A percentile compares a stretch with the other conserved stretches of the same genome.
These are phyloP conservation scores for Malus sieversii DNA, from an alignment of 306 rosid genomes.

Conservation along the genomic window DNA sequence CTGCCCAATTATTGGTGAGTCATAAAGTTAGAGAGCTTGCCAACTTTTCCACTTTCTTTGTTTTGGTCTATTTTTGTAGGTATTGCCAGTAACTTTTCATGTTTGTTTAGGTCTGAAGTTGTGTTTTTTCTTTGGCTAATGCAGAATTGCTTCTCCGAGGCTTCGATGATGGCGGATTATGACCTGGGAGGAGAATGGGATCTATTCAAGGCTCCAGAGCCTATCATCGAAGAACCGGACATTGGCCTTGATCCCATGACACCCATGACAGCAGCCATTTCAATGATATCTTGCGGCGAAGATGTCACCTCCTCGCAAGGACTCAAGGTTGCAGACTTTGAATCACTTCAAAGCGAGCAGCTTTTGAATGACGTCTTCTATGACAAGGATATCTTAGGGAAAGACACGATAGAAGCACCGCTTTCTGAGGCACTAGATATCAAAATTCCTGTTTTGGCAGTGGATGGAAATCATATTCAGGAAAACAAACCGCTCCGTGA, in stretches of 20 bases:
- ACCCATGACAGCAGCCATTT: slow-evolving; percentile 60
- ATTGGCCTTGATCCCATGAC: slow-evolving; percentile 56
- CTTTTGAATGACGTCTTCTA: slow-evolving; percentile 71
- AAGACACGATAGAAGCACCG: slow-evolving; percentile 50
- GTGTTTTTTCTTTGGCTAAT: not conserved
- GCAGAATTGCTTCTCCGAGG: slow-evolving; percentile 54
- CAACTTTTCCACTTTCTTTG: not conserved
- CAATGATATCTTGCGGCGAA: slow-evolving; percentile 76
- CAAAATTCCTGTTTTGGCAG: slow-evolving; percentile 41
- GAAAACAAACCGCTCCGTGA: slow-evolving; percentile 52
- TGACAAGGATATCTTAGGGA: slow-evolving; percentile 74
- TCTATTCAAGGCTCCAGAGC: slow-evolving; percentile 93
- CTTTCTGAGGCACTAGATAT: slow-evolving; percentile 58
- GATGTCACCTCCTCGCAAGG: slow-evolving; percentile 55
- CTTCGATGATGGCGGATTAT: slow-evolving; percentile 63
- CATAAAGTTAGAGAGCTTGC: not conserved
- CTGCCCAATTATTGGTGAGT: not conserved
- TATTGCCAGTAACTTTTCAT: not conserved
- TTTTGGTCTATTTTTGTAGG: not conserved
- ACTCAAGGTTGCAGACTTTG: slow-evolving; percentile 57
- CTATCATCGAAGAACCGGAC: slow-evolving; percentile 56
- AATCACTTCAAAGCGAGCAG: slow-evolving; percentile 76
- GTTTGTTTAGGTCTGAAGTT: not conserved
- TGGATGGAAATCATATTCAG: slow-evolving; percentile 43
- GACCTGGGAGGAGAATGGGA: slow-evolving; percentile 92